phyloP scores from a whole-genome alignment of 2,329 filamentous ascomycete species.

The Fusarium sarcochroum region DNA sequence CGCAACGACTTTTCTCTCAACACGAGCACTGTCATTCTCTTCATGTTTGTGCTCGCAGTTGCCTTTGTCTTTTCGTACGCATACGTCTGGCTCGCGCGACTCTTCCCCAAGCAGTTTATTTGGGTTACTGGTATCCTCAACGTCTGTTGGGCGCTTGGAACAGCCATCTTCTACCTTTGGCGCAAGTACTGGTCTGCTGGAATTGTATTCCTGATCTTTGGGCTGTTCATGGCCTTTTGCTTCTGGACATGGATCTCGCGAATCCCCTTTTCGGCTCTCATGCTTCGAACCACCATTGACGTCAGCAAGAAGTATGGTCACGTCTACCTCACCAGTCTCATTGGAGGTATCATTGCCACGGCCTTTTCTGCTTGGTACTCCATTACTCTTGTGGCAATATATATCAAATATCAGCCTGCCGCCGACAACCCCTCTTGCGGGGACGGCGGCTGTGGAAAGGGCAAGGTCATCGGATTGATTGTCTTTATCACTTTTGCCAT shows the following conservation, averaged over 20 bases:
- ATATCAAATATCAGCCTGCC: conserved; percentile 83
- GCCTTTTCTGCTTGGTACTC: conserved; percentile 89
- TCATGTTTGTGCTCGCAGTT: conserved; percentile 81
- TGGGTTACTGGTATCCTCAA: conserved; percentile 94
- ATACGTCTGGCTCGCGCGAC: conserved; percentile 82
- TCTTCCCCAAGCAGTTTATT: conserved; percentile 90
- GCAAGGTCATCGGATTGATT: conserved; percentile 85
- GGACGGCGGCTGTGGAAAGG: conserved; percentile 76
- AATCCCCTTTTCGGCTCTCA: conserved; percentile 91
- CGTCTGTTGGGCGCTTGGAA: conserved; percentile 85
- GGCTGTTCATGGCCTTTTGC: conserved; percentile 80
- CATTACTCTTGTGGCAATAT: conserved; percentile 87
- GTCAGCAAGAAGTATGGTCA: conserved; percentile 88
- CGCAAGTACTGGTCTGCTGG: conserved; percentile 84
- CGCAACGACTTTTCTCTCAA: conserved; percentile 76
- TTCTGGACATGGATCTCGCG: conserved; percentile 92
- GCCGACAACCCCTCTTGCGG: conserved; percentile 66
- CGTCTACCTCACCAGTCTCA: conserved; percentile 86
- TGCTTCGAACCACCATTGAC: conserved; percentile 89
- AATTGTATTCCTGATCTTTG: conserved; percentile 87
- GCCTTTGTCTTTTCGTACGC: conserved; percentile 81
- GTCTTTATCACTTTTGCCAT: conserved; percentile 91
- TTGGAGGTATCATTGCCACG: conserved; percentile 83
- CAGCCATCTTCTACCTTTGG: conserved; percentile 87
- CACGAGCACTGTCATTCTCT: conserved; percentile 88